phyloP scores from a whole-genome alignment of 1,284 basidiomycete genomes.

The Moniliophthora roreri region DNA sequence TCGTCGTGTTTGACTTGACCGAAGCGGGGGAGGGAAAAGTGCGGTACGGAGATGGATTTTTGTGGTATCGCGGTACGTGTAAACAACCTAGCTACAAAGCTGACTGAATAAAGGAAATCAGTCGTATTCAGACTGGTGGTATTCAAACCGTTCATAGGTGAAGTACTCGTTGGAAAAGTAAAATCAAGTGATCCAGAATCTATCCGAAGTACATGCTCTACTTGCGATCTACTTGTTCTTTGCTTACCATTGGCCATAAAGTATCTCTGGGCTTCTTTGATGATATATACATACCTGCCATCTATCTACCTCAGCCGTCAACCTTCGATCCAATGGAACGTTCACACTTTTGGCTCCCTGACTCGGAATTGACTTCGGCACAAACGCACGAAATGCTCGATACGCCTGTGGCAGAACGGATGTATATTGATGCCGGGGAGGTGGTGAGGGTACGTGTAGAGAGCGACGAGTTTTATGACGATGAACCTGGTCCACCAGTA shows the following conservation, averaged over 20 bases:
- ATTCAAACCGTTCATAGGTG: constrained; percentile 89
- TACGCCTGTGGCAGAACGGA: constrained; percentile 64
- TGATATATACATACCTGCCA: constrained; percentile 81
- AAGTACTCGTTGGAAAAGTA: constrained; percentile 89
- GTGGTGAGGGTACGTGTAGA: constrained; percentile 88
- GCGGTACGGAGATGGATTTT: constrained; percentile 90
- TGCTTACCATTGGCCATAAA: constrained; percentile 29
- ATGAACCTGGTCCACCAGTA: constrained; percentile 85
- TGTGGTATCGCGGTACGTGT: constrained; percentile 88
- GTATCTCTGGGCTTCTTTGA: constrained; percentile 94
- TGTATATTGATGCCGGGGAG: constrained; percentile 87
- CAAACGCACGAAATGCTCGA: constrained; percentile 64
- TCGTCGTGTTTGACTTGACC: constrained; percentile 86
- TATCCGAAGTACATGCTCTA: constrained; percentile 64
- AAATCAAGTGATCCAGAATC: constrained; percentile 83
- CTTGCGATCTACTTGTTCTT: constrained; percentile 6
- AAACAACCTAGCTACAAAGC: not conserved
- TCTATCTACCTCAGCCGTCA: constrained; percentile 74
- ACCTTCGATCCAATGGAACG: constrained; percentile 84
- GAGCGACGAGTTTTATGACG: constrained; percentile 86
- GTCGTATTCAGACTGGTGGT: constrained; percentile 90
- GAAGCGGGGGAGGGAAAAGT: constrained; percentile 90
- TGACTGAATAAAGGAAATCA: constrained; percentile 28
- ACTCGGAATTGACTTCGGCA: constrained; percentile 49
- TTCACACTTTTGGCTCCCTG: constrained; percentile 79